A percentile compares a stretch with the other conserved stretches of the same genome.
These are phyloP conservation scores for Hylodesmum podocarpum DNA, from an alignment of 306 rosid genomes.

Conservation along the genomic window DNA sequence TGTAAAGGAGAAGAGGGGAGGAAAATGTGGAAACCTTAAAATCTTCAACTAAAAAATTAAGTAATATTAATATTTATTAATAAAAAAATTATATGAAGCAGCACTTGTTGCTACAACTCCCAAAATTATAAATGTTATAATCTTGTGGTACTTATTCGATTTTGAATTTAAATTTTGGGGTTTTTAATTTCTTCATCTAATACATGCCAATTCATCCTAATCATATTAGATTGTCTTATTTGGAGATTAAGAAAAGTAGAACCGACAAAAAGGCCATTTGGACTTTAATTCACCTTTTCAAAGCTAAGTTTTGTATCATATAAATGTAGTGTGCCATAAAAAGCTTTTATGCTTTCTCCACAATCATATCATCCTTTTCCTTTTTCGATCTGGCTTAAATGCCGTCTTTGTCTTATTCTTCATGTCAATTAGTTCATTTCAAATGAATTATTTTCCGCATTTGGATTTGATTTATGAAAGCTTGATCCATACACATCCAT, in stretches of 20 bases:
- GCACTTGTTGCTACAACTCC: background rate
- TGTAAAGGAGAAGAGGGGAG: too few species aligned
- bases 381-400: background rate
- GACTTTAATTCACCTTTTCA: background rate
- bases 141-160: background rate
- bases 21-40: too few species aligned
- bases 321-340: background rate
- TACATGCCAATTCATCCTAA: background rate
- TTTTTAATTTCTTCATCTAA: background rate
- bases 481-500: too few species aligned
- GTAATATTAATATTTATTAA: too few species aligned
- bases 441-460: background rate
- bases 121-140: background rate
- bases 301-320: background rate
- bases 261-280: background rate
- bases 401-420: slow-evolving; percentile 1
- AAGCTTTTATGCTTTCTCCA: slow-evolving; percentile 25
- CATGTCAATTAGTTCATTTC: background rate
- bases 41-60: too few species aligned
- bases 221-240: slow-evolving; percentile 17
- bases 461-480: background rate
- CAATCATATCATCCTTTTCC: background rate
- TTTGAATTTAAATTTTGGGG: background rate
- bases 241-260: background rate
- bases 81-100: too few species aligned